phyloP scores from a whole-genome alignment of 2,329 filamentous ascomycete species.

The Scorias spongiosa region DNA sequence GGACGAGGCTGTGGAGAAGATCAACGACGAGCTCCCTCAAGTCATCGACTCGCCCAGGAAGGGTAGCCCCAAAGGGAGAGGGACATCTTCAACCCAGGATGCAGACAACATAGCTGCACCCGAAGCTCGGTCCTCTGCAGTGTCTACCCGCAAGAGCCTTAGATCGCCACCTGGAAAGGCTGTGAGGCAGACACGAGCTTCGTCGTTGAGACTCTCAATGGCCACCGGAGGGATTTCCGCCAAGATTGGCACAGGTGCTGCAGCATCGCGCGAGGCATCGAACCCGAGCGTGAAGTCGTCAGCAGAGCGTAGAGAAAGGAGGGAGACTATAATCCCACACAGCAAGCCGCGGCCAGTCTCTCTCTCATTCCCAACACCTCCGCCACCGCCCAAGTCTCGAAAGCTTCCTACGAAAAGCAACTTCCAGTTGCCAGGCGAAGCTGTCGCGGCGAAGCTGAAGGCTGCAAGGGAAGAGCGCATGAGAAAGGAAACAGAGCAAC shows the following conservation, averaged over 20 bases:
- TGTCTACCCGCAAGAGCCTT: conserved; percentile 6
- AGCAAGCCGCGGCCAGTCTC: conserved; percentile 33
- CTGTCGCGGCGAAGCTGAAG: conserved; percentile 37
- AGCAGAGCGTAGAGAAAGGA: conserved; percentile 8
- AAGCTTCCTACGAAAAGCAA: conserved; percentile 35
- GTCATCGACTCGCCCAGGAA: conserved; percentile 15
- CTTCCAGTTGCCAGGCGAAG: conserved; percentile 39
- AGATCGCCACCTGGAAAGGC: conserved; percentile 10
- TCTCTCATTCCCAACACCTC: conserved; percentile 32
- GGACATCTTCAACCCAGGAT: not conserved
- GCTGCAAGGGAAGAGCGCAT: conserved; percentile 34
- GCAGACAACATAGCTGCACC: not conserved
- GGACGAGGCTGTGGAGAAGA: conserved; percentile 36
- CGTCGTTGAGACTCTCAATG: conserved; percentile 7
- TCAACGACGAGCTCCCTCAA: conserved; percentile 20
- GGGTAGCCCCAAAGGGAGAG: conserved; percentile 2
- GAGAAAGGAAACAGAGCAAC: conserved; percentile 25
- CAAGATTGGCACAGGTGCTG: conserved; percentile 1
- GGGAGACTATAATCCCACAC: conserved; percentile 18
- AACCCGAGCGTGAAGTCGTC: conserved; percentile 1
- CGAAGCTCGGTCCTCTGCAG: not conserved
- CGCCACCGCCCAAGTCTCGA: conserved; percentile 32
- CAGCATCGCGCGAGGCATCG: not conserved
- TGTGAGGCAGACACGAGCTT: conserved; percentile 6
- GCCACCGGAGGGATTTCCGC: conserved; percentile 5